Conservation (phyloP, 106 monocot species). For the Dioscorea alata region DNA sequence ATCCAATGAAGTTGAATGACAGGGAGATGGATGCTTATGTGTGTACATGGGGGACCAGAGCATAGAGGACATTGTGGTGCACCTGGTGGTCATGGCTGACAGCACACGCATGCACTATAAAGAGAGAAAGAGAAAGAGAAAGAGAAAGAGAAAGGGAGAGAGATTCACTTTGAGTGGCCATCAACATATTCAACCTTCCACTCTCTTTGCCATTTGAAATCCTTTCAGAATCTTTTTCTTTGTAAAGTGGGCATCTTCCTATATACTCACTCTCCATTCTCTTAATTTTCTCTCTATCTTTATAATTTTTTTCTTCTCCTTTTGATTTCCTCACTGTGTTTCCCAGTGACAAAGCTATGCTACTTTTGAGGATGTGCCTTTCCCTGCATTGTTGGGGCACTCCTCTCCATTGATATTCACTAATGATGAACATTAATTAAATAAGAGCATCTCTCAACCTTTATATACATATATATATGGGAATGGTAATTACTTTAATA, state of each 20-base stretch:
- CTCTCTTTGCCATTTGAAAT: conserved; percentile 7
- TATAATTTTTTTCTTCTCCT: not conserved
- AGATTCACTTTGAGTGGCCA: not conserved
- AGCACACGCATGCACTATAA: not conserved
- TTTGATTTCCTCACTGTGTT: not conserved
- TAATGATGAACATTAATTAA: too few relatives aligned
- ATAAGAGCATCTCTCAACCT: too few relatives aligned
- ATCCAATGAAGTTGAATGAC: not conserved
- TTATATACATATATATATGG: too few relatives aligned
- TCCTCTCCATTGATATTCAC: not conserved
- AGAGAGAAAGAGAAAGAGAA: too few relatives aligned
- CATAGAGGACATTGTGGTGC: not conserved
- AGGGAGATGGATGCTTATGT: not conserved
- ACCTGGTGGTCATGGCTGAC: conserved; percentile 3
- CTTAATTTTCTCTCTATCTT: not conserved
- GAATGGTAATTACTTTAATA: too few relatives aligned
- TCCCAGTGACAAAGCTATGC: not conserved
- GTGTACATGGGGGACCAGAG: not conserved
- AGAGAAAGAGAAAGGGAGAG: too few relatives aligned
- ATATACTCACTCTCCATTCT: not conserved
- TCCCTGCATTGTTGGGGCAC: not conserved
- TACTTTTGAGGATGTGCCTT: not conserved
- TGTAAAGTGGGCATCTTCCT: conserved; percentile 7
- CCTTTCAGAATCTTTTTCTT: conserved; percentile 16
- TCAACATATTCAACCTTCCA: conserved; percentile 11